Base-by-base conservation (phyloP, 768 basidiomycete species). In the Lactarius trivialis region DNA sequence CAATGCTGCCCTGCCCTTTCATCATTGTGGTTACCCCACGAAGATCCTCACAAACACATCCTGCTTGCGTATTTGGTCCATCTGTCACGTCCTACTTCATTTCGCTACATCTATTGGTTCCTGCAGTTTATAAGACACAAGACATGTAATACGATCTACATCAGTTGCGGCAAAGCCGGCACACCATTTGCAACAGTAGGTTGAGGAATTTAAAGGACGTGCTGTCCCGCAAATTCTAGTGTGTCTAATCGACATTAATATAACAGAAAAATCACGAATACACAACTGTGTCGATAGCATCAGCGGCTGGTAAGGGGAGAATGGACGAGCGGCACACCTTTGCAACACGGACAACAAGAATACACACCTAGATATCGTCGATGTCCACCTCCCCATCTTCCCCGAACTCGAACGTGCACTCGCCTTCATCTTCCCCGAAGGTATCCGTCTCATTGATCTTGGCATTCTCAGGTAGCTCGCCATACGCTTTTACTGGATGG, bases 391-490 rank as follows among this genome's bases (percentile, higher is more conserved):
- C 91, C 58, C 83, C 90, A 70, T 90, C 90, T 69, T 92, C 91
- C 41, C 88, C 91, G 70, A 93, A 93, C 76, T 93, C 91, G 78
- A 92, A 93, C 24, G 84, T 87, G 70, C 89, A 91, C 68, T 93
- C 91, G 63, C 87, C 91, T 61, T 90, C 91, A 68, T 93, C 93
- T 71, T 92, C 91, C 68, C 91, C 91, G 73, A 92, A 93, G 45
- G 84, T 86, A 69, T 95, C 95, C 36, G 93, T 96, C 79, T 98
- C 96, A 77, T 95, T 94, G 79, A 96, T 93, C 79, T 93, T 93
- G 72, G 93, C 92, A 69, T 91, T 91, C 76, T 93, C 91, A 24
- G 97, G 96, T 34, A 98, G 82, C 73, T 99, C 97, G 57, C 97
- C 97, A 72, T 98, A 98, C 19, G 93, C 93, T 84, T 98, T 96